Conservation (phyloP, 768 basidiomycete species). For the Mycena sanguinolenta region DNA sequence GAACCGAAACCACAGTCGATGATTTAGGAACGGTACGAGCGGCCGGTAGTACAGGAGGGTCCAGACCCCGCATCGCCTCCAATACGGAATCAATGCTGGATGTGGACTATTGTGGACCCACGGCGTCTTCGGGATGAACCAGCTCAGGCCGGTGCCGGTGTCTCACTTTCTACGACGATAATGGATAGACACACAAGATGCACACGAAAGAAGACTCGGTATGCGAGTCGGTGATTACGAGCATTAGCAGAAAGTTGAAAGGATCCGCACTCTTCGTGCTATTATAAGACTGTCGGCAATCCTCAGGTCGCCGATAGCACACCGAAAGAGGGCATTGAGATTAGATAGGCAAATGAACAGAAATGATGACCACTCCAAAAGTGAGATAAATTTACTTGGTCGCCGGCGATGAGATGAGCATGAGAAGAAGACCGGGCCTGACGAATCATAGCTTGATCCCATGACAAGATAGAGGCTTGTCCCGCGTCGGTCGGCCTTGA, state of each 20-base stretch:
- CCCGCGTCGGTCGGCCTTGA: constrained; percentile 19
- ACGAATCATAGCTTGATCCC: background rate
- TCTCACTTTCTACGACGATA: background rate
- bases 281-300: background rate
- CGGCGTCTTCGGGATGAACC: constrained; percentile 1
- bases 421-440: background rate
- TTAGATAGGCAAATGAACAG: background rate
- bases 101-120: background rate
- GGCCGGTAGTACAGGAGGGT: no score
- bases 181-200: background rate
- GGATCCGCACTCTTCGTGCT: background rate
- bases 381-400: background rate
- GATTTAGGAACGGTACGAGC: no score
- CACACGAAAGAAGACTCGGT: background rate
- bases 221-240: no score
- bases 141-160: constrained; percentile 3
- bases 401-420: background rate
- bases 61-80: no score
- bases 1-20: no score
- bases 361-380: background rate
- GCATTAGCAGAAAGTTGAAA: background rate
- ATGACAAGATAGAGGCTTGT: background rate
- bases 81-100: no score
- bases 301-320: background rate
- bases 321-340: background rate